Base-by-base conservation (phyloP, 208 protist genomes). In the Trypanosoma avium region DNA sequence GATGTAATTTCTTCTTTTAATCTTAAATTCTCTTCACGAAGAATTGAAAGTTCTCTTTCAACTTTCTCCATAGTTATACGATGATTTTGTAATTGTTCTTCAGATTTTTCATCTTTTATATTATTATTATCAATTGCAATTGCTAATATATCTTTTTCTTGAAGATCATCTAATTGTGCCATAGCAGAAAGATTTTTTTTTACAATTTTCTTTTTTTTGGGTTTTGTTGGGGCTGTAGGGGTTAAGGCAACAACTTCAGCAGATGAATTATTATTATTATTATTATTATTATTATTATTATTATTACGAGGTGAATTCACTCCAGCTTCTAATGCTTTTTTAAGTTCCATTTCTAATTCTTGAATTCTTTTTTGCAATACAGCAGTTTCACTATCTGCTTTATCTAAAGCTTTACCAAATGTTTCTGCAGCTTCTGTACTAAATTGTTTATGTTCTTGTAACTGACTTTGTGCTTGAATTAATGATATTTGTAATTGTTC, bases 21-120 rank as follows among this genome's bases (percentile, higher is more conserved):
- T 50, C 69, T 52, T 10, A 21, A 61, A 70, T 89, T 94, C 52
- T 91, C 82, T 19, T 66, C 60, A 32, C 70, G 77, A 12, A 92
- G 58, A 8, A 49, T 24, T 17, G 48, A 59, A 22, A 90, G 7
- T 61, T 92, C 83, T 19, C 59, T 49, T 47, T 81, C 47, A 15
- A 67, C 40, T n/a, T 60, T 38, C 27, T 29, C 46, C 4, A 70
- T 1, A 12, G 50, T 22, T 17, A 21, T 40, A 8, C 63, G 48
- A 7, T 57, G 49, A 0, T 56, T 26, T 29, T 65, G 7, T 10
- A 30, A 36, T 19, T 65, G 36, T 13, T 17, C 13, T 32, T 4
- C 10, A 30, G 17, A 35, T 6, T 36, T 47, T 35, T 52, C 49
- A 17, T 12, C 33, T 38, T 33, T 42, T 57, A 10, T 30, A 50